These are phyloP conservation scores for Retiboletus fuscus DNA, from an alignment of 1,284 basidiomycete genomes.

Conservation along the genomic window DNA sequence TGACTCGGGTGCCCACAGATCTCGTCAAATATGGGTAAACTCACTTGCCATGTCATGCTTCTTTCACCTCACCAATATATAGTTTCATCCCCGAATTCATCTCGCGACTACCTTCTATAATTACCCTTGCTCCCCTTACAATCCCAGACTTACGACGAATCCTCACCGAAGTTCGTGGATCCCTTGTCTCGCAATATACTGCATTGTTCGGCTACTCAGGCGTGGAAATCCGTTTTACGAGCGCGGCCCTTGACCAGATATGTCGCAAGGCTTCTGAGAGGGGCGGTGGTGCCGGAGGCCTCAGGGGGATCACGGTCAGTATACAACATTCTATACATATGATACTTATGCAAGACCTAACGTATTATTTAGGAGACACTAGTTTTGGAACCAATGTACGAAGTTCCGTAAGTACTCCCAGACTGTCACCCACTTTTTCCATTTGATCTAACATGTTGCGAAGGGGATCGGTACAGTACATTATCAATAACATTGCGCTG, in stretches of 20 bases:
- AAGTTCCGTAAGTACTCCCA: slow-evolving; percentile 81
- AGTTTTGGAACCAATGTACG: slow-evolving; percentile 90
- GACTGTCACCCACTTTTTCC: not conserved
- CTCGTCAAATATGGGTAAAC: slow-evolving; percentile 85
- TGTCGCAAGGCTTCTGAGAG: slow-evolving; percentile 82
- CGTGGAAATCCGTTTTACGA: slow-evolving; percentile 86
- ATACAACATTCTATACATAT: slow-evolving; percentile 5
- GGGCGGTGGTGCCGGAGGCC: slow-evolving; percentile 89
- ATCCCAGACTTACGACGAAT: slow-evolving; percentile 86
- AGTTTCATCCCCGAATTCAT: slow-evolving; percentile 96
- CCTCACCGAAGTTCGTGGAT: slow-evolving; percentile 91
- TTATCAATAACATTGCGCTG: not conserved
- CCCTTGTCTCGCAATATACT: slow-evolving; percentile 90
- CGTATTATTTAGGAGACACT: slow-evolving; percentile 71
- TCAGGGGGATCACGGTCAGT: slow-evolving; percentile 88
- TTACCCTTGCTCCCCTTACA: slow-evolving; percentile 82
- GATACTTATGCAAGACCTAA: slow-evolving; percentile 16
- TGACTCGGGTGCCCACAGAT: slow-evolving; percentile 59
- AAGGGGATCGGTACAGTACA: slow-evolving; percentile 59
- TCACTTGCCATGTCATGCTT: slow-evolving; percentile 13
- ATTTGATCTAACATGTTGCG: slow-evolving; percentile 20
- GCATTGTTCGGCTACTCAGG: slow-evolving; percentile 84
- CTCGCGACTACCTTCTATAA: slow-evolving; percentile 89
- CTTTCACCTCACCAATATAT: slow-evolving; percentile 21
- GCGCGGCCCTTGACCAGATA: slow-evolving; percentile 78